Evolutionary conservation across 2,329 filamentous ascomycete genomes (phyloP), one percentile per base, ranked within the genome.

Genomic region (Exophiala aquamarina): DNA sequence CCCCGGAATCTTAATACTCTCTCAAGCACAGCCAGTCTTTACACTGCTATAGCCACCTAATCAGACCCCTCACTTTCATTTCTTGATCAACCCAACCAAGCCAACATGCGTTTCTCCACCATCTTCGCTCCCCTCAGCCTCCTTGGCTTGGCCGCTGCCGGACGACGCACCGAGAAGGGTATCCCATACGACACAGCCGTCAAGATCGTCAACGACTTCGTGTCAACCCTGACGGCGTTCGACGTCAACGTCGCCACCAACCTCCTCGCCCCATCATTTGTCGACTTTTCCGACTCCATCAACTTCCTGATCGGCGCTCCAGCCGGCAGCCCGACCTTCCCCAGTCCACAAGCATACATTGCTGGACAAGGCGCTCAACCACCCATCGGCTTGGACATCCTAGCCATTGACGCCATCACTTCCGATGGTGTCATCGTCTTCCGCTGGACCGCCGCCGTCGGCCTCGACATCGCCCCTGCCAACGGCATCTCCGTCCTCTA

Each of bases 221-320:
- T 52, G 26, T 50, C 53, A 23, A 53, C 50, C 33, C 17, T 56
- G 28, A 58, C 53, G 32, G 39, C 41, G 26, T 57, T 54, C 49
- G 28, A 56, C 47, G 14, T 43, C 36, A 33, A 45, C 41, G 17
- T 41, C 34, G 43, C 55, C 33, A 20, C 19, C 23, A 41, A 50
- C 41, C 50, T 62, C 41, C 58, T 68, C 3, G 41, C 56, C 13
- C 41, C 53, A 5, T 34, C 43, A 56, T 67, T 70, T 54, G 50
- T 41, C n/a, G 67, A 67, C 46, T 54, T 41, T 5, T 65, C 62
- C 2, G 63, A 65, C 58, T 64, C 61, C 52, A 64, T 57, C 51
- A 55, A 58, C 52, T 47, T 44, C 43, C 34, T 58, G 14, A 47
- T 49, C 28, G 51, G 51, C 28, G 41, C 61, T 23, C 60, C 63